Conservation (phyloP, 495 filamentous ascomycete genomes). For the Aspergillus bridgeri region DNA sequence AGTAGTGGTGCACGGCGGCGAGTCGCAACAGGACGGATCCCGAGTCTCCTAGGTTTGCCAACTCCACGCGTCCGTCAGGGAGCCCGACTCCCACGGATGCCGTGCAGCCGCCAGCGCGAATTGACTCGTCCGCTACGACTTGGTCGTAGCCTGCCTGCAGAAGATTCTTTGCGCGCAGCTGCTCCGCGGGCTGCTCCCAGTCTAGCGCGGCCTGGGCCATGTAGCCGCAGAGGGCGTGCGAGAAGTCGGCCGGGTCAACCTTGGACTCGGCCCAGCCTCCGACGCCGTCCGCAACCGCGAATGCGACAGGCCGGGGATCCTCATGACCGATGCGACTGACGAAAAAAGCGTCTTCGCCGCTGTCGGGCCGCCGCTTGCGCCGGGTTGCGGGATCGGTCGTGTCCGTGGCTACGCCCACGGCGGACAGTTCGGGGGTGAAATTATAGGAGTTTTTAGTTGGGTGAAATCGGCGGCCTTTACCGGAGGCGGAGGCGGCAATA, state of each 20-base stretch:
- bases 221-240: conserved; percentile 87
- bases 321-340: conserved; percentile 64
- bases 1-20: conserved; percentile 78
- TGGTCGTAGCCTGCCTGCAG: conserved; percentile 79
- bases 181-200: conserved; percentile 34
- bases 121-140: conserved; percentile 65
- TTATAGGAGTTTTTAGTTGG: conserved; percentile 67
- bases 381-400: conserved; percentile 29
- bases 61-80: conserved; percentile 67
- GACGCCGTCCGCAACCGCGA: conserved; percentile 91
- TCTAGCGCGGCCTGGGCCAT: conserved; percentile 73
- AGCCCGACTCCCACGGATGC: conserved; percentile 76
- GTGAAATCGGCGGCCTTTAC: conserved; percentile 73
- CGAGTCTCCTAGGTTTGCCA: conserved; percentile 98
- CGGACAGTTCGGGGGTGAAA: conserved; percentile 61
- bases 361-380: conserved; percentile 57
- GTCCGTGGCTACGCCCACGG: conserved; percentile 50
- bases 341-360: conserved; percentile 96
- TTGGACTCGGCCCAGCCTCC: conserved; percentile 90
- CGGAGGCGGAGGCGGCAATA: conserved; percentile 59
- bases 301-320: conserved; percentile 53
- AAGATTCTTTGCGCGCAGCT: conserved; percentile 63
- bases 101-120: conserved; percentile 84
- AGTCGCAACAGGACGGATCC: conserved; percentile 82
- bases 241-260: conserved; percentile 92